A percentile compares a stretch with the other conserved stretches of the same genome.
Evolutionary conservation across 441 rosid species (phyloP).

Genomic region (Biscutella laevigata): DNA sequence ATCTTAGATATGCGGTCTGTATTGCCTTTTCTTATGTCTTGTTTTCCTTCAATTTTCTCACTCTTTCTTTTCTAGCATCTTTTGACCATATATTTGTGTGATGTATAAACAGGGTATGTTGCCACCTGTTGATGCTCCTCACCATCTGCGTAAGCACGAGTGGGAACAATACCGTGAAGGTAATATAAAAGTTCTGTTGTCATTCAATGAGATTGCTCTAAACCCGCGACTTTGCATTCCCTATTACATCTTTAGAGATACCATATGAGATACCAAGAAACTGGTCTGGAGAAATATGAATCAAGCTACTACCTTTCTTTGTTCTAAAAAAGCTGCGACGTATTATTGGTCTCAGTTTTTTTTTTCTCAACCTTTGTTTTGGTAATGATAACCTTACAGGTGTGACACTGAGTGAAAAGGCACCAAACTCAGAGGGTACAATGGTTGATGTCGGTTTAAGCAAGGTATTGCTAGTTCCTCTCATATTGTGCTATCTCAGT

Average conservation of each 20-base stretch:
- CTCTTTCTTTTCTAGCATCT: not conserved
- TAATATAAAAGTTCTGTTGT: slow-evolving; percentile 6
- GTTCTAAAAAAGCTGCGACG: not conserved
- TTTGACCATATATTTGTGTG: slow-evolving; percentile 3
- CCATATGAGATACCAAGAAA: not conserved
- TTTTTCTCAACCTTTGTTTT: slow-evolving; percentile 5
- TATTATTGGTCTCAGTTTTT: not conserved
- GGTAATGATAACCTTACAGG: slow-evolving; percentile 33
- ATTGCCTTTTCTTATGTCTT: not conserved
- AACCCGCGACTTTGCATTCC: not conserved
- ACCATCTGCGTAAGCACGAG: slow-evolving; percentile 91
- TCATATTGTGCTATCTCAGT: not conserved
- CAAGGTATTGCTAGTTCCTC: slow-evolving; percentile 43
- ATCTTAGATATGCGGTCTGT: slow-evolving; percentile 76
- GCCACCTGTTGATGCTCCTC: slow-evolving; percentile 98
- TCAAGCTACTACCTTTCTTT: not conserved
- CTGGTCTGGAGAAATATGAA: not conserved
- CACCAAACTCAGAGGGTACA: slow-evolving; percentile 40
- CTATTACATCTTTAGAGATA: not conserved
- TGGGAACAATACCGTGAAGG: slow-evolving; percentile 92
- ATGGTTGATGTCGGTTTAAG: slow-evolving; percentile 84
- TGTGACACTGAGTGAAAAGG: slow-evolving; percentile 52
- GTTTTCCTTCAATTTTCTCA: not conserved
- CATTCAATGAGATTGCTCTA: not conserved
- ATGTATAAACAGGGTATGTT: slow-evolving; percentile 57